Base-by-base conservation (phyloP, 2,329 filamentous ascomycete genomes). In the Sclerotinia borealis region DNA sequence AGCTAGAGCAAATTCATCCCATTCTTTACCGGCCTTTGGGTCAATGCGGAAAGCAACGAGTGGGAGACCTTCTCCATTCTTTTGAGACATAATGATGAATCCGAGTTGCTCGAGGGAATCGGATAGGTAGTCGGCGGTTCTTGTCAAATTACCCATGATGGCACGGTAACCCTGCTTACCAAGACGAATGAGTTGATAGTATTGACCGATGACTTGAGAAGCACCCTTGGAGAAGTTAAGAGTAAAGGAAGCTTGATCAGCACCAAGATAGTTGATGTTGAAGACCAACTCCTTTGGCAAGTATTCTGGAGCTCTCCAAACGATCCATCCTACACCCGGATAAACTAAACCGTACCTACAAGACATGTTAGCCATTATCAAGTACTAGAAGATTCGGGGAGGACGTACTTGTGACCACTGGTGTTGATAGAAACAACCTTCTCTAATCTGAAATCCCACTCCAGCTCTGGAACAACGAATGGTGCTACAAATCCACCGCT, bases 191-290 rank as follows among this genome's bases (percentile, higher is more conserved):
- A 98, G 84, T 79, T 97, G 93, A 80, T 98, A 97, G 80, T 97
- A 98, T 78, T 98, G 93, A 34, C 91, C 93, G 66, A 98, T 96
- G 73, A 97, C 91, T 75, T 97, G 93, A 7, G 89, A 92, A 15
- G 93, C 93, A 63, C 93, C 93, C 76, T 96, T 96, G 74, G 91
- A 96, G 81, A 98, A 98, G 82, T 98, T 98, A 65, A 98, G 86
- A 0, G 93, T 97, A 79, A 97, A 97, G 3, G 92, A 96, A 2
- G 92, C 89, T 76, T 98, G 93, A 74, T 97, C 92, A 13, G 93
- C 93, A 56, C 93, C 93, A 7, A 97, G 88, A 79, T 98, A 98
- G 83, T 97, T 97, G 84, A 98, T 97, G 83, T 96, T 97, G 85
- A 98, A 98, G 72, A 98, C 92, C 27, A 97, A 87, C 73, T 97